phyloP scores from a whole-genome alignment of 805 yeast genomes.

The Cyberlindnera japonica region DNA sequence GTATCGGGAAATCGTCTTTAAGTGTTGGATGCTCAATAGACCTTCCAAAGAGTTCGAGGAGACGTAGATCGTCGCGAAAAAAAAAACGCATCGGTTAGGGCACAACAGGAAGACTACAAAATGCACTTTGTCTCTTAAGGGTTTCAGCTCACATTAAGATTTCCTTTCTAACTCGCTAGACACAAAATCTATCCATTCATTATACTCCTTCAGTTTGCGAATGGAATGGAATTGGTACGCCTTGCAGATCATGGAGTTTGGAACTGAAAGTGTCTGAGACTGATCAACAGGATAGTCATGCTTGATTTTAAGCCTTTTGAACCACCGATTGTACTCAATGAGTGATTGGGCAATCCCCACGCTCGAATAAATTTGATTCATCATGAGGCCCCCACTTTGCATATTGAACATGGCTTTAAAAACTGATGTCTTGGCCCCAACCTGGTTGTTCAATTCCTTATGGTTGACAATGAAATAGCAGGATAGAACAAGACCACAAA shows the following conservation, averaged over 20 bases:
- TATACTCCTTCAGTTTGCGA: not conserved
- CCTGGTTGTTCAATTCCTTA: conserved; percentile 38
- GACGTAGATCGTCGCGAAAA: too few relatives aligned
- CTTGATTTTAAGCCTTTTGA: conserved; percentile 46
- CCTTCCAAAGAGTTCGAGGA: too few relatives aligned
- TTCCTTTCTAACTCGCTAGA: not conserved
- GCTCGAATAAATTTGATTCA: conserved; percentile 50
- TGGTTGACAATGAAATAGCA: conserved; percentile 55
- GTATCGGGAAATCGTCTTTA: too few relatives aligned
- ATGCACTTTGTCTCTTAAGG: too few relatives aligned
- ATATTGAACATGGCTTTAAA: conserved; percentile 47
- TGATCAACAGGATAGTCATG: conserved; percentile 32
- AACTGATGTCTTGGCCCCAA: conserved; percentile 47
- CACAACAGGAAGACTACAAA: too few relatives aligned
- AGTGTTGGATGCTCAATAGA: too few relatives aligned
- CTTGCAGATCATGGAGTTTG: conserved; percentile 32
- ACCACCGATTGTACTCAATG: conserved; percentile 60
- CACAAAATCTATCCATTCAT: conserved; percentile 7
- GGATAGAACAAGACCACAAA: conserved; percentile 62
- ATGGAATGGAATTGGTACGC: conserved; percentile 22
- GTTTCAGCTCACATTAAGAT: too few relatives aligned
- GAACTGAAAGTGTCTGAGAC: not conserved
- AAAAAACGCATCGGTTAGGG: too few relatives aligned
- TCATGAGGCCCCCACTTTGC: conserved; percentile 51
- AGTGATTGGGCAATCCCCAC: conserved; percentile 49